These are phyloP conservation scores for Phytophthora niederhauseri DNA, from an alignment of 352 stramenopile species.

Conservation along the genomic window DNA sequence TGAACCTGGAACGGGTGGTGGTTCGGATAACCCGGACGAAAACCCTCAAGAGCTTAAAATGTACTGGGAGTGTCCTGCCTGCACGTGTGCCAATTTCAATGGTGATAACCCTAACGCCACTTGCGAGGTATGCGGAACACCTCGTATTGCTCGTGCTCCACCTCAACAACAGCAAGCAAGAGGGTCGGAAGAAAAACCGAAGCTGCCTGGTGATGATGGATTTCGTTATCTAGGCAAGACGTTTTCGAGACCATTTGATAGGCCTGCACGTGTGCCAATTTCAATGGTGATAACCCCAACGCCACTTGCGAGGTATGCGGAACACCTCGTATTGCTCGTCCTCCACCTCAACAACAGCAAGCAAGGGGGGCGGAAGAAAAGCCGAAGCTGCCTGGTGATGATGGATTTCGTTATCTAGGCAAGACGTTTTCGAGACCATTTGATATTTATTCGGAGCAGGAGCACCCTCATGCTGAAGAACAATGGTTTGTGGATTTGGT, in stretches of 20 bases:
- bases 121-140: slow-evolving; percentile 81
- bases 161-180: slow-evolving; percentile 19
- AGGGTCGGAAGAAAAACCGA: slow-evolving; percentile 29
- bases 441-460: slow-evolving; percentile 83
- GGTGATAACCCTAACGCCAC: slow-evolving; percentile 77
- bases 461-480: slow-evolving; percentile 67
- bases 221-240: slow-evolving; percentile 63
- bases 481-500: slow-evolving; percentile 81
- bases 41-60: slow-evolving; percentile 73
- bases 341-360: slow-evolving; percentile 22
- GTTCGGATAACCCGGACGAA: slow-evolving; percentile 13
- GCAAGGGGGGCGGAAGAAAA: slow-evolving; percentile 27
- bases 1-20: slow-evolving; percentile 23
- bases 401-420: slow-evolving; percentile 67
- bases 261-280: slow-evolving; percentile 86
- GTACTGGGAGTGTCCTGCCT: slow-evolving; percentile 90
- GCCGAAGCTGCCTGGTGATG: slow-evolving; percentile 32
- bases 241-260: slow-evolving; percentile 79
- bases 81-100: slow-evolving; percentile 89
- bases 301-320: slow-evolving; percentile 82
- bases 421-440: slow-evolving; percentile 70
- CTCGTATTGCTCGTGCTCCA: slow-evolving; percentile 36
- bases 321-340: slow-evolving; percentile 45
- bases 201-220: slow-evolving; percentile 42
- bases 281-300: slow-evolving; percentile 84